phyloP scores from a whole-genome alignment of 345 rosid species.

The Aquilaria sinensis region DNA sequence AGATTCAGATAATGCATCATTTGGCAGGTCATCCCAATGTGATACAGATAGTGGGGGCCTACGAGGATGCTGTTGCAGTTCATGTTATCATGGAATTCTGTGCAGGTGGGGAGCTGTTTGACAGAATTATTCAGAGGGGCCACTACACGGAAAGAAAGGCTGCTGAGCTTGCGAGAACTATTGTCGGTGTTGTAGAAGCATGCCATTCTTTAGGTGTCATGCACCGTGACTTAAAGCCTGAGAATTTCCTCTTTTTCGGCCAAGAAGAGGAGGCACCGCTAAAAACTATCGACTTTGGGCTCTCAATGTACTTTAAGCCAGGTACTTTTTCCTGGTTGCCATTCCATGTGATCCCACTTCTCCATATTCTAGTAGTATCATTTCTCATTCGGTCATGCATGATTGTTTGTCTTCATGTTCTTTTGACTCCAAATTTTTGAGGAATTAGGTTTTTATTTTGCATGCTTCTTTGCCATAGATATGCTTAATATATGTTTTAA shows the following conservation, averaged over 20 bases:
- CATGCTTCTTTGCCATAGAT: neutral
- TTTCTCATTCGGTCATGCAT: neutral
- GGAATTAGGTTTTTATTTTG: neutral
- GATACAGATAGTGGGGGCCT: constrained; percentile 72
- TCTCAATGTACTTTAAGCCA: constrained; percentile 89
- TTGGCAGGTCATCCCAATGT: constrained; percentile 87
- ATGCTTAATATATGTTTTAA: neutral
- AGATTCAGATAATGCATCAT: constrained; percentile 97
- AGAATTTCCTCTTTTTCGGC: constrained; percentile 74
- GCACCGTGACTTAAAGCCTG: constrained; percentile 98
- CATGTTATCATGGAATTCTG: constrained; percentile 94
- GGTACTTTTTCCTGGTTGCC: constrained; percentile 27
- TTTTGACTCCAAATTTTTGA: neutral
- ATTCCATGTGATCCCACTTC: neutral
- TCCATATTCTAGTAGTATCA: neutral
- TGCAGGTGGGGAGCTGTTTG: constrained; percentile 91
- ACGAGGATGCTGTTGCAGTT: constrained; percentile 86
- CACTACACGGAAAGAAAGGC: constrained; percentile 85
- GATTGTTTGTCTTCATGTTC: neutral
- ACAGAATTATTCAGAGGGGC: constrained; percentile 85
- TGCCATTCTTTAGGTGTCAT: constrained; percentile 96
- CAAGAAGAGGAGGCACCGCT: constrained; percentile 70
- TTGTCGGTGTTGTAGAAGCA: constrained; percentile 81
- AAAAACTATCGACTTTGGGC: constrained; percentile 90
- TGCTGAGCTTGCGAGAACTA: constrained; percentile 72